Conservation (phyloP, 768 basidiomycete species). For the Tubosaeta brunneosetosa region DNA sequence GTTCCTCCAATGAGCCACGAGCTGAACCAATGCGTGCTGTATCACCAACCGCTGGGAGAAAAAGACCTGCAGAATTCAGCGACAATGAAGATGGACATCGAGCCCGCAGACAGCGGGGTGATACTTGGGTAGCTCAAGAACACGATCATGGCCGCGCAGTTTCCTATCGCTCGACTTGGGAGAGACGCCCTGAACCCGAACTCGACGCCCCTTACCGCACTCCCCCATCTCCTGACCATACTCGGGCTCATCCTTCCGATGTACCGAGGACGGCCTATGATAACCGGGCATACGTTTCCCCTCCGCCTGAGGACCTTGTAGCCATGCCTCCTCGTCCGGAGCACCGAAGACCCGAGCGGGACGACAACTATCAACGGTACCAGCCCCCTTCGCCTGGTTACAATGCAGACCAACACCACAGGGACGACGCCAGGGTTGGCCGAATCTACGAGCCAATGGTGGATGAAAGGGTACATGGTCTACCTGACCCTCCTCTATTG, state of each 20-base stretch:
- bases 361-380: conserved; percentile 11
- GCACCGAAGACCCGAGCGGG: conserved; percentile 11
- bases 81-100: conserved; percentile 20
- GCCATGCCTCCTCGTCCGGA: conserved; percentile 4
- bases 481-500: conserved; percentile 19
- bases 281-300: background rate
- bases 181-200: conserved; percentile 13
- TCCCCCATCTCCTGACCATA: conserved; percentile 7
- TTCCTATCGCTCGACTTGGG: conserved; percentile 4
- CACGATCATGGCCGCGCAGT: conserved; percentile 4
- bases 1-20: conserved; percentile 8
- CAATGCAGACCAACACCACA: conserved; percentile 3
- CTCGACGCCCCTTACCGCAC: conserved; percentile 8
- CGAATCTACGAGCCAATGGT: conserved; percentile 9
- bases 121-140: conserved; percentile 17
- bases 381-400: conserved; percentile 1
- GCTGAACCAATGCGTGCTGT: conserved; percentile 15
- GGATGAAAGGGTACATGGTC: conserved; percentile 11
- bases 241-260: conserved; percentile 6
- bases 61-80: conserved; percentile 18
- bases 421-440: conserved; percentile 5
- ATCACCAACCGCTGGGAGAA: conserved; percentile 15
- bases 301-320: background rate
- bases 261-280: conserved; percentile 6
- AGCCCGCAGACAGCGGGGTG: conserved; percentile 21